These are phyloP conservation scores for Lipomyces yamadae DNA, from an alignment of 805 yeast genomes.

Conservation along the genomic window DNA sequence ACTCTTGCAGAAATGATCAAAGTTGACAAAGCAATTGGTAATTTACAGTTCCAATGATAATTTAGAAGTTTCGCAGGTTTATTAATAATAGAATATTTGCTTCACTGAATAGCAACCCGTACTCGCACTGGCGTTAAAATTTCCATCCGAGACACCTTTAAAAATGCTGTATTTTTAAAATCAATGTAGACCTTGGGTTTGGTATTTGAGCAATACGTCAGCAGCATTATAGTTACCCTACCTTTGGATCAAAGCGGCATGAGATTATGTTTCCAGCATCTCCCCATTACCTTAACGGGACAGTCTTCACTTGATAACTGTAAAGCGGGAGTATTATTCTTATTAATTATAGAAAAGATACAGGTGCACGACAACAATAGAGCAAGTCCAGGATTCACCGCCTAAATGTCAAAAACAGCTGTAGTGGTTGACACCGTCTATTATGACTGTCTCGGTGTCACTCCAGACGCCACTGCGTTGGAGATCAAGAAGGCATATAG, in stretches of 20 bases:
- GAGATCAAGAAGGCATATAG: conserved; percentile 95
- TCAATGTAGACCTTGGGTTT: too few relatives aligned
- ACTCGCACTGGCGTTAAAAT: too few relatives aligned
- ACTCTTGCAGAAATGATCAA: conserved; percentile 7
- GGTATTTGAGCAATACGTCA: too few relatives aligned
- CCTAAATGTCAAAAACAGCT: conserved; percentile 32
- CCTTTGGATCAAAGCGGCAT: too few relatives aligned
- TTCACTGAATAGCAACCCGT: too few relatives aligned
- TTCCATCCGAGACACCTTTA: too few relatives aligned
- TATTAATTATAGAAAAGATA: neutral
- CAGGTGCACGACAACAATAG: neutral
- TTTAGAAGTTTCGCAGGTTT: too few relatives aligned
- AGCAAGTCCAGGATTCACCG: neutral
- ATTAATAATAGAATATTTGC: too few relatives aligned
- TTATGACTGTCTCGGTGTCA: conserved; percentile 78
- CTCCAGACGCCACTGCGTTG: conserved; percentile 68
- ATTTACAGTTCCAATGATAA: neutral
- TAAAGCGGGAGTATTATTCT: neutral
- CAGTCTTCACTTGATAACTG: neutral
- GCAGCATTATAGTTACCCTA: too few relatives aligned
- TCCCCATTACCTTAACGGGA: too few relatives aligned
- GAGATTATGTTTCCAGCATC: too few relatives aligned
- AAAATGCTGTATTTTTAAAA: too few relatives aligned
- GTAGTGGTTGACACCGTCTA: conserved; percentile 93
- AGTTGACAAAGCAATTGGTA: conserved; percentile 8